Evolutionary conservation across 2,329 filamentous ascomycete genomes (phyloP).

Genomic region (Zymoseptoria tritici): DNA sequence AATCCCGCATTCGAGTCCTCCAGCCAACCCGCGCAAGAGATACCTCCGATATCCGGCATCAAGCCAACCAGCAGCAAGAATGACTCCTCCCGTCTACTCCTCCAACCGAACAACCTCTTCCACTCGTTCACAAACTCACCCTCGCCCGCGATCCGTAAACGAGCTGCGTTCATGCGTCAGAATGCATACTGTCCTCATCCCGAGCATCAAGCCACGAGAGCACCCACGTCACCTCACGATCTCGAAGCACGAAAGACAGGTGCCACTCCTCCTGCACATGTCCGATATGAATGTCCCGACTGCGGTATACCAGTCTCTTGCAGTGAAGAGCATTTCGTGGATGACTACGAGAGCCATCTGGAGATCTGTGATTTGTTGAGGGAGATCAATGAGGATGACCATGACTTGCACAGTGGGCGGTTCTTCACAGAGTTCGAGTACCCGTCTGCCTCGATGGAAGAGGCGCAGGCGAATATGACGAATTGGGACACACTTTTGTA

Average conservation of each 20-base stretch:
- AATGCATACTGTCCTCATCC: constrained; percentile 92
- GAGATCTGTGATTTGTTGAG: constrained; percentile 85
- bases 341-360: constrained; percentile 88
- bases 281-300: constrained; percentile 91
- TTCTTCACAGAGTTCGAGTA: constrained; percentile 93
- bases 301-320: constrained; percentile 93
- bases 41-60: constrained; percentile 1
- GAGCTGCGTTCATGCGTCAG: constrained; percentile 84
- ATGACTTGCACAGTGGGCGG: constrained; percentile 82
- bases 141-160: constrained; percentile 74
- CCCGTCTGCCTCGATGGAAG: constrained; percentile 80
- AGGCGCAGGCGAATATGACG: constrained; percentile 90
- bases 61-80: constrained; percentile 5
- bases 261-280: constrained; percentile 64
- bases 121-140: constrained; percentile 87
- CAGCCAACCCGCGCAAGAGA: constrained; percentile 1
- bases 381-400: constrained; percentile 96
- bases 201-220: constrained; percentile 68
- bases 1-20: constrained; percentile 12
- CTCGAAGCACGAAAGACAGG: constrained; percentile 56
- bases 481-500: constrained; percentile 98
- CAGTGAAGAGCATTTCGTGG: constrained; percentile 89
- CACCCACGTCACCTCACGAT: constrained; percentile 58
- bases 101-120: constrained; percentile 77
- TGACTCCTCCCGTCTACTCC: constrained; percentile 33